These are phyloP conservation scores for Rhamnella rubrinervis DNA, from an alignment of 331 rosid species.

Conservation along the genomic window DNA sequence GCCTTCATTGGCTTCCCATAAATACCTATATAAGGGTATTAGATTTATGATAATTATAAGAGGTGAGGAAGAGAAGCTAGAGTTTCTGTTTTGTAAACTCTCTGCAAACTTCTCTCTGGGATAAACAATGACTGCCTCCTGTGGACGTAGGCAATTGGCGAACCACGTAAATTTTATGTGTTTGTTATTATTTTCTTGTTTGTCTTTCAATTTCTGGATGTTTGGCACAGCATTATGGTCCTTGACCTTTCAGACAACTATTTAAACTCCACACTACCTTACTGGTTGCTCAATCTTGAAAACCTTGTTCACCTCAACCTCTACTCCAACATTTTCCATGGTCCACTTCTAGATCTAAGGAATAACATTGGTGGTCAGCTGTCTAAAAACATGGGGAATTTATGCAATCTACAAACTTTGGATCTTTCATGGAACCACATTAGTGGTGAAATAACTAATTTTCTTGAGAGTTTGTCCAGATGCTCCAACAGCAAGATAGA, in stretches of 20 bases:
- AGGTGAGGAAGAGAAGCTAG: too few species aligned
- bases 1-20: slow-evolving; percentile 8
- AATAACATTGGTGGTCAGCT: slow-evolving; percentile 5
- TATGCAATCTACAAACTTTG: neutral
- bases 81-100: too few species aligned
- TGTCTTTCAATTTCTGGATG: too few species aligned
- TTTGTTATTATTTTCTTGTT: too few species aligned
- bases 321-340: rapidly evolving
- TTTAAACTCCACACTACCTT: neutral
- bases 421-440: rapidly evolving
- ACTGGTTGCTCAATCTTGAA: neutral
- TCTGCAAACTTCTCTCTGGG: too few species aligned
- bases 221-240: too few species aligned
- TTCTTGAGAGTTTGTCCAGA: neutral
- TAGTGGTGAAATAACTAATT: neutral
- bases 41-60: too few species aligned
- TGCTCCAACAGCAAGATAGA: neutral
- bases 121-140: too few species aligned
- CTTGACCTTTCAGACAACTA: neutral
- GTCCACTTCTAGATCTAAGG: too few species aligned
- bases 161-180: too few species aligned
- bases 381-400: neutral
- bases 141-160: too few species aligned
- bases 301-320: slow-evolving; percentile 2
- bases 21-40: too few species aligned